Percentiles rank a stretch among this genome's conserved stretches.
Conservation (phyloP, 2,329 filamentous ascomycete genomes). For the Salinomyces thailandicus region DNA sequence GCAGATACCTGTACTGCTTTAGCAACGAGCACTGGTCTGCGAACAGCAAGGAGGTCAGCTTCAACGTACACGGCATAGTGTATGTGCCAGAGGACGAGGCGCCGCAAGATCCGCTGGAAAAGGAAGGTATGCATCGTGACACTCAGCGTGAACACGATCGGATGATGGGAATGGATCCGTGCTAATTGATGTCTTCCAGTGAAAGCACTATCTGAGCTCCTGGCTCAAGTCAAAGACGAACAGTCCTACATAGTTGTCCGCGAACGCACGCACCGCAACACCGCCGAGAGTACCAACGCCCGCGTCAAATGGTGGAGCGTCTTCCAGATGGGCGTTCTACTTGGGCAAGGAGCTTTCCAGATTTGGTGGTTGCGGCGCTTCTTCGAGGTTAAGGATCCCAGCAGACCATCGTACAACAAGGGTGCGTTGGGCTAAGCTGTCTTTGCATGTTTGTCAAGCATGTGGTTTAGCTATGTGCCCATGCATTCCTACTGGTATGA, state of each 20-base stretch:
- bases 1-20: conserved; percentile 94
- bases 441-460: conserved; percentile 28
- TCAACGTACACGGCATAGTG: conserved; percentile 98
- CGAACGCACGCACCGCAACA: conserved; percentile 94
- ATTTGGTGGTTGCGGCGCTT: conserved; percentile 99
- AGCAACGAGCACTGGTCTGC: conserved; percentile 98
- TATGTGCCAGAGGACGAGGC: conserved; percentile 86
- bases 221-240: conserved; percentile 92
- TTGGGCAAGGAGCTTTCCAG: conserved; percentile 92
- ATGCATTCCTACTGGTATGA: too few species aligned
- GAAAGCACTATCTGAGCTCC: conserved; percentile 68
- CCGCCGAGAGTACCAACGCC: conserved; percentile 93
- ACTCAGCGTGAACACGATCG: too few species aligned
- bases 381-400: conserved; percentile 28
- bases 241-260: conserved; percentile 93
- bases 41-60: conserved; percentile 93
- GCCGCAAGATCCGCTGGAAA: conserved; percentile 77
- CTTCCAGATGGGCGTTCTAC: conserved; percentile 81
- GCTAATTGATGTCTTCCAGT: conserved; percentile 56
- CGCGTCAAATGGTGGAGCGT: conserved; percentile 99
- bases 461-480: conserved; percentile 27
- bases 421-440: conserved; percentile 21
- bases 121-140: conserved; percentile 63
- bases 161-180: too few species aligned
- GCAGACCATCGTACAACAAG: conserved; percentile 19